Evolutionary conservation across 2,329 filamentous ascomycete genomes (phyloP), one percentile per base, ranked within the genome.

Genomic region (Achaetomium macrosporum): DNA sequence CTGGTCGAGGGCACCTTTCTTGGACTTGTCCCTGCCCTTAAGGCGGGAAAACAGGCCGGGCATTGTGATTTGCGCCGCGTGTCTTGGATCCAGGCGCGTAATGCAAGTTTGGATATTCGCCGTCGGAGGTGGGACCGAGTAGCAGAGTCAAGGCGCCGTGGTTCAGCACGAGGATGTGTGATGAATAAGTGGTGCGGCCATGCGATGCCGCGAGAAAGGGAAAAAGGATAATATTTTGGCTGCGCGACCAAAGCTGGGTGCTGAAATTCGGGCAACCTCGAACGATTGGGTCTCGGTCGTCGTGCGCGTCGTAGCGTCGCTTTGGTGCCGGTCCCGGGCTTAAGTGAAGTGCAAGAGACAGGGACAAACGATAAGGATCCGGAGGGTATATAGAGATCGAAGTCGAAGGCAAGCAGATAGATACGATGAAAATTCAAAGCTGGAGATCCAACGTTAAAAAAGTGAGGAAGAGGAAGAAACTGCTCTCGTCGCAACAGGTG

Each of bases 1-100:
- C 50, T 77, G 69, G 58, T 78, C 71, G 57, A 76, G 70, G 57
- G 77, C 74, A 51, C 74, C 71, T 73, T 90, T 91, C 72, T 87
- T 88, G 54, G 73, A 72, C 69, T 82, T 84, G 73, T 93, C 88
- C 73, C 85, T 90, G 73, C 81, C 79, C 77, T 89, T 90, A 71
- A 92, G 73, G 63, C 78, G 77, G 57, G 80, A 80, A 64, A 83
- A 82, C 59, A 83, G 69, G 63, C 79, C 74, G 57, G 78, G 74
- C 79, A 83, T 83, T 47, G 59, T 74, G 63, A 39, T 45, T 42
- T 16, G 19, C 10, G 37, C 16, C n/a, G 44, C 35, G 42, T 48
- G 54, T 58, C 50, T 53, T 52, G 40, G 57, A 55, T 37, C 41
- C 39, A 46, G 35, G 42, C 17, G 35, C 33, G 48, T 42, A 55